These are phyloP conservation scores for Beauveria sp. DNA, from an alignment of 2,329 filamentous ascomycete species.

Conservation along the genomic window DNA sequence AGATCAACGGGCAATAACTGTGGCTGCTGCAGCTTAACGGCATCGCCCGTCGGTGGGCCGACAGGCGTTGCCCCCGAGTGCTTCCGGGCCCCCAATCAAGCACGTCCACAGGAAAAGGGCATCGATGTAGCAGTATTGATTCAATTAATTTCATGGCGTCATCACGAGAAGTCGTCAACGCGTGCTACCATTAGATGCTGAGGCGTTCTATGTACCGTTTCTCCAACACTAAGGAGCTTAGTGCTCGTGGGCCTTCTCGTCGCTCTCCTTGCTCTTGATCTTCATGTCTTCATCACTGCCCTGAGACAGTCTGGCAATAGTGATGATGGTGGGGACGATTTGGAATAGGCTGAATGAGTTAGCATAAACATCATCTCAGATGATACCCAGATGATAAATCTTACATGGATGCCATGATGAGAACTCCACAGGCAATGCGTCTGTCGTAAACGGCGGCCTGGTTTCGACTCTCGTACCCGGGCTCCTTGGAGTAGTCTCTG, in stretches of 20 bases:
- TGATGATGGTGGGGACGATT: constrained; percentile 7
- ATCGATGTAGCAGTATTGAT: neutral
- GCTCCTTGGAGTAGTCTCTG: constrained; percentile 9
- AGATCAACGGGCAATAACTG: neutral
- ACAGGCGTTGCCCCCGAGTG: neutral
- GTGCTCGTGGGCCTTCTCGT: neutral
- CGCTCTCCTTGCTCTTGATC: constrained; percentile 5
- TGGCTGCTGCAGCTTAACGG: constrained; percentile 1
- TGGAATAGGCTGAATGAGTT: constrained; percentile 1
- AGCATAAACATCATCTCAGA: neutral
- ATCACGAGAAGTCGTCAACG: constrained; percentile 1
- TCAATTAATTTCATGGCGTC: constrained; percentile 6
- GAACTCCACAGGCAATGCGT: constrained; percentile 7
- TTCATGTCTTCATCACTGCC: constrained; percentile 1
- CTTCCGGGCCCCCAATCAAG: neutral
- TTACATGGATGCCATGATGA: constrained; percentile 11
- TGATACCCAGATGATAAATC: neutral
- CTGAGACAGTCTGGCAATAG: constrained; percentile 3
- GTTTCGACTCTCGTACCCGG: constrained; percentile 3
- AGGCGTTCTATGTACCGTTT: constrained; percentile 4
- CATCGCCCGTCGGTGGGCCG: constrained; percentile 1
- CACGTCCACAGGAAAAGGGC: neutral
- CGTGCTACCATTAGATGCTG: neutral
- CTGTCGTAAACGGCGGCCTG: constrained; percentile 7
- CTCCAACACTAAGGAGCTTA: neutral